Conservation (phyloP, 305 asterid species). For the Ajuga reptans region DNA sequence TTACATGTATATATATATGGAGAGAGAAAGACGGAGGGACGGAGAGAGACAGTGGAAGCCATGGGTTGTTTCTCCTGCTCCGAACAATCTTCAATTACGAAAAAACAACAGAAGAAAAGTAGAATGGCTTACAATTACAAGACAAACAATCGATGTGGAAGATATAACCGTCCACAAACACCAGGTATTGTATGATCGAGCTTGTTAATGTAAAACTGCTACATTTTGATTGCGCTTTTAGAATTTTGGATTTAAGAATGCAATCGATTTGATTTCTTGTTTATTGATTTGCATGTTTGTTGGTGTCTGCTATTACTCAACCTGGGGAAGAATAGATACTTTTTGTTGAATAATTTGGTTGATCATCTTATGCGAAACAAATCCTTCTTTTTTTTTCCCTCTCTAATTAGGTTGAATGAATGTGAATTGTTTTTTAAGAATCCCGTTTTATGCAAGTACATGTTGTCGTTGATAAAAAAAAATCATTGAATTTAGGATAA, state of each 20-base stretch:
- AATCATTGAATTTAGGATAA: not conserved
- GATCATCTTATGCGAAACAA: not conserved
- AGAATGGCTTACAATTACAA: not conserved
- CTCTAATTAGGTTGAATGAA: not conserved
- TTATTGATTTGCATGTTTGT: constrained; percentile 15
- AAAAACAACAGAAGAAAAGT: constrained; percentile 25
- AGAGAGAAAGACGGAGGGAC: not conserved
- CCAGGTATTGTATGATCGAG: constrained; percentile 26
- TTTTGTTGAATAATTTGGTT: not conserved
- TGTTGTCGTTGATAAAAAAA: not conserved
- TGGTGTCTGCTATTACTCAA: not conserved
- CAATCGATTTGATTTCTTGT: not conserved
- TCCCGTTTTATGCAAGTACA: not conserved
- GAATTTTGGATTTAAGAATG: not conserved
- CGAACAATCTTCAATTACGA: constrained; percentile 27
- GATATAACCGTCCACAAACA: constrained; percentile 26
- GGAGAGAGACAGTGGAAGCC: constrained; percentile 12
- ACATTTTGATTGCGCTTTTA: not conserved
- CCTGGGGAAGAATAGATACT: not conserved
- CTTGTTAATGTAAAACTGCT: not conserved
- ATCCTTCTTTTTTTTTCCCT: not conserved
- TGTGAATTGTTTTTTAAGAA: not conserved
- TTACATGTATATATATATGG: not conserved
- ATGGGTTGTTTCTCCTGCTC: constrained; percentile 51
- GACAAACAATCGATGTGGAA: constrained; percentile 8